phyloP scores from a whole-genome alignment of 169 alveolate genomes.

The Theileria annulata region DNA sequence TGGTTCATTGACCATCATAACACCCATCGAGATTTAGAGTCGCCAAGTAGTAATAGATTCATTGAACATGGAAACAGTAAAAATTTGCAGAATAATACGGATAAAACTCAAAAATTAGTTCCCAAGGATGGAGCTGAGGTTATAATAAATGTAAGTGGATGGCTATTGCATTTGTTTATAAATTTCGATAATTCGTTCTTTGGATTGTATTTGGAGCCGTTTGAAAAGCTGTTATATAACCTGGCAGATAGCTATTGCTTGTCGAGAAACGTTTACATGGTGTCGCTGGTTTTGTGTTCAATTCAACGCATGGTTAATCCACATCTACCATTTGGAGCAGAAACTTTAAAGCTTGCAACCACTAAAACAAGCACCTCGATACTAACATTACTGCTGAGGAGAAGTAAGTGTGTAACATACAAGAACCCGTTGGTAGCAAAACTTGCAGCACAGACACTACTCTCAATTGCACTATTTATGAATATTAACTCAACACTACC shows the following conservation, averaged over 20 bases:
- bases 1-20: slow-evolving; percentile 1
- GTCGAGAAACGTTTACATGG: slow-evolving; percentile 24
- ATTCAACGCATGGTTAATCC: slow-evolving; percentile 46
- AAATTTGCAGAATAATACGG: neutral
- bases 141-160: slow-evolving; percentile 32
- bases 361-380: slow-evolving; percentile 32
- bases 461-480: slow-evolving; percentile 34
- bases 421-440: slow-evolving; percentile 14
- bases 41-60: neutral
- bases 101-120: neutral
- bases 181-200: slow-evolving; percentile 47
- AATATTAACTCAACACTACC: neutral
- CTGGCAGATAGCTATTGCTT: slow-evolving; percentile 29
- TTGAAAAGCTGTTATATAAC: slow-evolving; percentile 37
- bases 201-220: slow-evolving; percentile 44
- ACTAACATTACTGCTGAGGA: slow-evolving; percentile 26
- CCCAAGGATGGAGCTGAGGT: slow-evolving; percentile 22
- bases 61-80: neutral
- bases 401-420: neutral
- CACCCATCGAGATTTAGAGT: neutral
- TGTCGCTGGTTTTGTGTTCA: slow-evolving; percentile 42
- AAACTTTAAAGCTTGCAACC: neutral
- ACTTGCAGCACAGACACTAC: slow-evolving; percentile 41
- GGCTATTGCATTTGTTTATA: slow-evolving; percentile 57
- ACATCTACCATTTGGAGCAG: slow-evolving; percentile 30